These are phyloP conservation scores for Leucosporidium creatinivorum DNA, from an alignment of 768 basidiomycete genomes.

Conservation along the genomic window DNA sequence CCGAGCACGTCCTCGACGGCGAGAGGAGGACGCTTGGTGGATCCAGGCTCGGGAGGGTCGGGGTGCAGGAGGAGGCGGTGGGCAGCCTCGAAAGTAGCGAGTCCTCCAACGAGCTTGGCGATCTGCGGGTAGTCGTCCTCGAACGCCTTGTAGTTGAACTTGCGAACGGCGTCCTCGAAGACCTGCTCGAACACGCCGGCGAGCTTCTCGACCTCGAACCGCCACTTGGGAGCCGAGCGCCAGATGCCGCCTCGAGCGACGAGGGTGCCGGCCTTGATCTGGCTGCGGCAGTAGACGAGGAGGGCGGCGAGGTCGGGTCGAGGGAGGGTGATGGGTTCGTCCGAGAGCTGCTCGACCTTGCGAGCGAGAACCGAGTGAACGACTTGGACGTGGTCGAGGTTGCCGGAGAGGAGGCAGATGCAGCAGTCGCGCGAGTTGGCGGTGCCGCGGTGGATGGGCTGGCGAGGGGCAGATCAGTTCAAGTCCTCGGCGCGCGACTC, in stretches of 20 bases:
- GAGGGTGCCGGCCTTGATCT: background rate
- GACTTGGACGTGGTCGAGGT: background rate
- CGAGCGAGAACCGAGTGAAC: background rate
- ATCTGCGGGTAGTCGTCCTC: constrained; percentile 1
- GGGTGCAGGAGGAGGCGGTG: background rate
- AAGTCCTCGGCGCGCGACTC: background rate
- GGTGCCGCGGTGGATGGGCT: background rate
- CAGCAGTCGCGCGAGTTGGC: background rate
- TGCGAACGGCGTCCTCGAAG: background rate
- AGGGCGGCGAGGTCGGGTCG: background rate
- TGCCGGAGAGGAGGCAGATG: background rate
- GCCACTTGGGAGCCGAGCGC: background rate
- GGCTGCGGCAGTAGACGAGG: background rate
- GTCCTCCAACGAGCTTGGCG: background rate
- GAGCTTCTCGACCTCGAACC: background rate
- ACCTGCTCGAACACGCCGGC: constrained; percentile 1
- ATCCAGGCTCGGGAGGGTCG: background rate
- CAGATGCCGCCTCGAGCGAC: background rate
- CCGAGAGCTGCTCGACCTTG: background rate
- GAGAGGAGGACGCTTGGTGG: background rate
- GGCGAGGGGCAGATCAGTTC: background rate
- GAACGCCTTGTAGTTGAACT: background rate
- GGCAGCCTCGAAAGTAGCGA: background rate
- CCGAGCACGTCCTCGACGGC: background rate
- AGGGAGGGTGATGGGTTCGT: background rate